Evolutionary conservation across 2,329 filamentous ascomycete species (phyloP).

Genomic region (Fusarium papillatum): DNA sequence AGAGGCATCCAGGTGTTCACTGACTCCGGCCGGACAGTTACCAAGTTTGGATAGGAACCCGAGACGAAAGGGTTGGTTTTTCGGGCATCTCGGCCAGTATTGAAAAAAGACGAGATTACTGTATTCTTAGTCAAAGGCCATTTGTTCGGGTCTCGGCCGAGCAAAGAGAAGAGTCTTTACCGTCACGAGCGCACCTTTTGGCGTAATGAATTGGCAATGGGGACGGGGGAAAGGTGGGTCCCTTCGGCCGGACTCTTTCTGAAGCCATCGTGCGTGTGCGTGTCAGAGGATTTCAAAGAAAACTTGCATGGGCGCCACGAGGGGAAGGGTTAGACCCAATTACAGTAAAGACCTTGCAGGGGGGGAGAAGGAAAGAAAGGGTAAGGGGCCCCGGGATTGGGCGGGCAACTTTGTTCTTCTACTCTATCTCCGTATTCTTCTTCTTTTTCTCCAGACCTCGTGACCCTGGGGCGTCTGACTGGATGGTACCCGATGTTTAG

Average conservation of each 20-base stretch:
- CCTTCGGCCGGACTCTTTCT: conserved; percentile 15
- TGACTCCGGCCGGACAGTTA: conserved; percentile 1
- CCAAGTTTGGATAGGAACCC: not conserved
- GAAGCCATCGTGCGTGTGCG: conserved; percentile 9
- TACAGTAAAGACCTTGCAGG: conserved; percentile 13
- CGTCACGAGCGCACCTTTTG: conserved; percentile 31
- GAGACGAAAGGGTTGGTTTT: not conserved
- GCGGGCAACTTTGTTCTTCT: conserved; percentile 23
- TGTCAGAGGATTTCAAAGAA: not conserved
- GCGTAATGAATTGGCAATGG: conserved; percentile 13
- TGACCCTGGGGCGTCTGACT: conserved; percentile 19
- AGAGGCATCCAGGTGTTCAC: not conserved
- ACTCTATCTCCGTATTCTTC: conserved; percentile 20
- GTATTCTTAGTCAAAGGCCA: not conserved
- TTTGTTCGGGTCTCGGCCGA: conserved; percentile 30
- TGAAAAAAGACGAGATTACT: not conserved
- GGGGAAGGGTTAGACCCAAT: conserved; percentile 8
- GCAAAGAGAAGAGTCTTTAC: not conserved
- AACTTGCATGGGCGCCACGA: conserved; percentile 5
- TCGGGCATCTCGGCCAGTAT: not conserved
- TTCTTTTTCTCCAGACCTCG: conserved; percentile 15
- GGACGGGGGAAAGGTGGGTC: not conserved
- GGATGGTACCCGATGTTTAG: not conserved
- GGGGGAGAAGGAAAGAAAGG: not conserved
- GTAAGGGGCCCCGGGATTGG: conserved; percentile 14